phyloP scores from a whole-genome alignment of 495 filamentous ascomycete species.

The Xylona heveae region DNA sequence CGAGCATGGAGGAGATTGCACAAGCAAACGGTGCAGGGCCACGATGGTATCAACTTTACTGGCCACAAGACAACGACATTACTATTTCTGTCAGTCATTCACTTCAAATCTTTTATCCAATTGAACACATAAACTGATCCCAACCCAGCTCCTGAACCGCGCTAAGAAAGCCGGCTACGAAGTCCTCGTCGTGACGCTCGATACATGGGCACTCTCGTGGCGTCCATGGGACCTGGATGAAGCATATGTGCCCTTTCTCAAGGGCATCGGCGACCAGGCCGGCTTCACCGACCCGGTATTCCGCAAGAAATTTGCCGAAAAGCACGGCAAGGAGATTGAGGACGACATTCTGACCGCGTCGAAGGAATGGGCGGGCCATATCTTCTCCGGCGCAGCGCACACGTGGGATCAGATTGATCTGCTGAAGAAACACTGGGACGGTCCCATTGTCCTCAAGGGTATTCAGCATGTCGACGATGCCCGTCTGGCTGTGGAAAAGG shows the following conservation, averaged over 20 bases:
- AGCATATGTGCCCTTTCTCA: slow-evolving; percentile 32
- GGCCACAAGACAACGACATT: slow-evolving; percentile 24
- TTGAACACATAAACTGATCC: neutral
- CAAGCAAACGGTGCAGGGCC: neutral
- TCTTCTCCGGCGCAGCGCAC: slow-evolving; percentile 1
- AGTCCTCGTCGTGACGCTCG: slow-evolving; percentile 38
- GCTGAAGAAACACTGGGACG: slow-evolving; percentile 19
- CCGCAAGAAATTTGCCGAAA: slow-evolving; percentile 27
- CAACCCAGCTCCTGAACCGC: slow-evolving; percentile 25
- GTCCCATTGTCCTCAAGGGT: slow-evolving; percentile 42
- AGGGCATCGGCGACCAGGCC: slow-evolving; percentile 20
- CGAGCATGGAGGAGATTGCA: slow-evolving; percentile 20
- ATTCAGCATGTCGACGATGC: slow-evolving; percentile 42
- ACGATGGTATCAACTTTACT: neutral
- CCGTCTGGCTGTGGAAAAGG: slow-evolving; percentile 26
- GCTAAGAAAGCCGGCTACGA: slow-evolving; percentile 34
- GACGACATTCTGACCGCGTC: slow-evolving; percentile 24
- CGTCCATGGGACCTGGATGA: slow-evolving; percentile 42
- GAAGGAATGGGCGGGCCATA: slow-evolving; percentile 1
- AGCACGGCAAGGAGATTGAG: slow-evolving; percentile 23
- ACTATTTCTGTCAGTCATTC: slow-evolving; percentile 29
- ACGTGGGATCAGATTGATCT: slow-evolving; percentile 1
- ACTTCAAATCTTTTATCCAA: neutral
- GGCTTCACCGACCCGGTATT: slow-evolving; percentile 43
- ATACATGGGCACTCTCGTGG: slow-evolving; percentile 37